phyloP scores from a whole-genome alignment of 2,329 filamentous ascomycete species.

The Alternaria conjuncta region DNA sequence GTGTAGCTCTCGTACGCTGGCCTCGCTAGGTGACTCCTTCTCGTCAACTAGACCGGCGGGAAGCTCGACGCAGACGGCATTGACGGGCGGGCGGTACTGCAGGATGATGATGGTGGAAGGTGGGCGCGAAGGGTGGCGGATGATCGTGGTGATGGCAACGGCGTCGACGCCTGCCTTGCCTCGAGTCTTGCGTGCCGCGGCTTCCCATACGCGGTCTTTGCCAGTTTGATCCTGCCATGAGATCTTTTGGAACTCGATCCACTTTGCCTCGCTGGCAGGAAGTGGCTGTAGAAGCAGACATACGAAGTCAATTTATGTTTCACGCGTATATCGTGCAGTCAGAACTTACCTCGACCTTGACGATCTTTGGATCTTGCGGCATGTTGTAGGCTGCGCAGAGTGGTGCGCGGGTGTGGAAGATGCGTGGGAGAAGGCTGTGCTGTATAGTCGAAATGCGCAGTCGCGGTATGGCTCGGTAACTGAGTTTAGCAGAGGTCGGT shows the following conservation, averaged over 20 bases:
- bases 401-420: constrained; percentile 20
- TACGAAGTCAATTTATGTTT: not conserved
- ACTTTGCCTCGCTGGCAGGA: constrained; percentile 60
- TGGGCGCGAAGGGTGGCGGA: constrained; percentile 55
- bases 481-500: not conserved
- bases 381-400: constrained; percentile 39
- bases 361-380: constrained; percentile 39
- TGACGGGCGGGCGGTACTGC: constrained; percentile 66
- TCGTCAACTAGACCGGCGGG: constrained; percentile 66
- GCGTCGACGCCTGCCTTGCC: constrained; percentile 65
- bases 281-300: constrained; percentile 42
- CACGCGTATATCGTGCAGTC: not conserved
- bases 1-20: constrained; percentile 64
- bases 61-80: constrained; percentile 65
- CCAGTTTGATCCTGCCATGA: constrained; percentile 57
- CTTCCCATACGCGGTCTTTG: constrained; percentile 57
- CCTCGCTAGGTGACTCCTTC: constrained; percentile 62
- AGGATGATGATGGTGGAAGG: constrained; percentile 63
- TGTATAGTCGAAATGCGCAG: not conserved
- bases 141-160: constrained; percentile 64
- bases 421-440: not conserved
- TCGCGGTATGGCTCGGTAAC: not conserved
- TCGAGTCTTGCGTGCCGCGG: constrained; percentile 59
- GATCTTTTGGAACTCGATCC: constrained; percentile 64
- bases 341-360: constrained; percentile 44